Evolutionary conservation across 257 asterid species (phyloP), one percentile per base, ranked within the genome.

Genomic region (Petrea volubilis): DNA sequence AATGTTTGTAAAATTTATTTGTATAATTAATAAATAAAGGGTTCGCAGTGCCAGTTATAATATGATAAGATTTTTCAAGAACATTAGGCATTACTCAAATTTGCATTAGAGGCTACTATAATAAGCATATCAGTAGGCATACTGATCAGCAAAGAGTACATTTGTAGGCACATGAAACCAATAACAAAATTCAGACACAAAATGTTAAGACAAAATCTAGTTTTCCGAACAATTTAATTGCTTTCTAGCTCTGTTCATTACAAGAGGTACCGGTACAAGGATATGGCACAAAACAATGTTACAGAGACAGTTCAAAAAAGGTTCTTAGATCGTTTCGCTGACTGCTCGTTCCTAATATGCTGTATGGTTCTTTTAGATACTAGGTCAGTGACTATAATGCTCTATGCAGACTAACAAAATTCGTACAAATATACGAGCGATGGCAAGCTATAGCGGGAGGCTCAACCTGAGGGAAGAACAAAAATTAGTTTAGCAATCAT

Each of bases 401-500:
- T 75, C 80, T 58, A 68, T 23, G 52, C 51, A 23, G 60, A 27
- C 58, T 63, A 60, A 18, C 60, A 77, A 77, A 69, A 64, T 46
- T 63, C 79, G 46, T 71, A 74, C 68, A 43, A 53, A 20, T 5
- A 49, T 20, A 33, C 20, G 23, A 18, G 55, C 44, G 12, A 25
- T n/a, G 65, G 59, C 52, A 74, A 6, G 55, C 76, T 82, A 80
- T 20, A 68, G 51, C 55, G 77, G 76, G 66, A 71, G 63, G 61
- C 65, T 71, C 46, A 44, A 73, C 84, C 90, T 80, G 81, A 62
- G 50, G 52, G 24, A 60, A 40, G 64, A 59, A 7, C 7, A 23
- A 59, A 62, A 38, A 31, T 55, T 8, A 59, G 56, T 60, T 75
- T 60, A 70, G 58, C 53, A 50, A 25, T 41, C 34, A 31, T 64